A percentile compares a stretch with the other conserved stretches of the same genome.
Conservation (phyloP, 2,329 filamentous ascomycete genomes). For the Fusarium bactridioides region DNA sequence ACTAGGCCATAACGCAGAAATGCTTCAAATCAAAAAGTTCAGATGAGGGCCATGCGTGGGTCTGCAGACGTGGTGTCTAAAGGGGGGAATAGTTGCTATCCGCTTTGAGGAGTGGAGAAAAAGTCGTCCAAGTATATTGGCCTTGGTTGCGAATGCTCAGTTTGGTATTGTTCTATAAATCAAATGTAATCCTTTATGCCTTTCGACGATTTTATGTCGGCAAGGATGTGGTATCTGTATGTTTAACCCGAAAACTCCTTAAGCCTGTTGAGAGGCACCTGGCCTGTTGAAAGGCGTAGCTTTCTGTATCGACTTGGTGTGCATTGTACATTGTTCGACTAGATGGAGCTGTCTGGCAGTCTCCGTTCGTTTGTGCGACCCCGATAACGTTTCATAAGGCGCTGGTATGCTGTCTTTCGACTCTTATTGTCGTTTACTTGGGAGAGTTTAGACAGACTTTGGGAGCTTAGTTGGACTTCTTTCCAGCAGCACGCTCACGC, state of each 20-base stretch:
- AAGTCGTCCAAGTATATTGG: neutral
- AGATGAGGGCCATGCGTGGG: neutral
- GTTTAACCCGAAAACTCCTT: constrained; percentile 34
- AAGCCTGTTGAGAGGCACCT: constrained; percentile 41
- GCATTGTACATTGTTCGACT: constrained; percentile 19
- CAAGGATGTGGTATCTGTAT: constrained; percentile 21
- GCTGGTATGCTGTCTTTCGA: neutral
- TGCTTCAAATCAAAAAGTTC: neutral
- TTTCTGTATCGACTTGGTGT: constrained; percentile 32
- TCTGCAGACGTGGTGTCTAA: neutral
- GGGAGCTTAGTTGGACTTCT: constrained; percentile 59
- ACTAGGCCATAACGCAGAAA: neutral
- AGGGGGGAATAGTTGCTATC: neutral
- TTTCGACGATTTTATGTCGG: constrained; percentile 28
- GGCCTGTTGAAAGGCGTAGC: constrained; percentile 42
- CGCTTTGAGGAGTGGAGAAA: neutral
- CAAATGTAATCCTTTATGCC: constrained; percentile 17
- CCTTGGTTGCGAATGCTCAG: constrained; percentile 15
- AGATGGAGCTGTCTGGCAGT: neutral
- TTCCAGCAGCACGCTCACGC: constrained; percentile 60
- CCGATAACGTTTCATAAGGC: neutral
- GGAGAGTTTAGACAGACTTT: neutral
- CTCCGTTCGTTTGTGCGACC: neutral
- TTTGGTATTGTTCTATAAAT: constrained; percentile 30
- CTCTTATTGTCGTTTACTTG: constrained; percentile 11